Evolutionary conservation across 495 filamentous ascomycete species (phyloP).

Genomic region (Daldinia concentrica): DNA sequence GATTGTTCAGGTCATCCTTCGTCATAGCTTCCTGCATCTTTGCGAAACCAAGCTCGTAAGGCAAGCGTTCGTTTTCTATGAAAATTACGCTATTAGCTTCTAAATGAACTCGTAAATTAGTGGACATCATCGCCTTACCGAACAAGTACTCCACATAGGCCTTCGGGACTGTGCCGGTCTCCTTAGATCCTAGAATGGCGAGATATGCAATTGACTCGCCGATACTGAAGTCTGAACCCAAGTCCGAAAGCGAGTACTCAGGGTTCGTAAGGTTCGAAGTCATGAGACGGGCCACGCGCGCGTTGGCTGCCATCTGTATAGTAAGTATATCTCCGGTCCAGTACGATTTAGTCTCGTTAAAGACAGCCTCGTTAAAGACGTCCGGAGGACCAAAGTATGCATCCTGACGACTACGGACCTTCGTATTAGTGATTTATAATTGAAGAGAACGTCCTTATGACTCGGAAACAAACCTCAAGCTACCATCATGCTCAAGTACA

Average conservation of each 20-base stretch:
- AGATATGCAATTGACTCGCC: constrained; percentile 60
- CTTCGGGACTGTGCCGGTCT: constrained; percentile 49
- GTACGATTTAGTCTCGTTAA: constrained; percentile 55
- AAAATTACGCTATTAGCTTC: constrained; percentile 27
- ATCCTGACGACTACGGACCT: constrained; percentile 53
- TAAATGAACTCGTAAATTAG: neutral
- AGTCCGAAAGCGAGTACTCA: constrained; percentile 46
- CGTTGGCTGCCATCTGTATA: constrained; percentile 54
- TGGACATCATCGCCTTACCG: constrained; percentile 44
- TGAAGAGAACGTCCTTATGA: neutral
- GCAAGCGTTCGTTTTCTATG: constrained; percentile 59
- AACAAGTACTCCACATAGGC: constrained; percentile 58
- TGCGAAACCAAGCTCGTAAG: constrained; percentile 55
- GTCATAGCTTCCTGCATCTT: constrained; percentile 1
- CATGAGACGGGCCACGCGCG: constrained; percentile 54
- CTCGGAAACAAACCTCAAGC: constrained; percentile 53
- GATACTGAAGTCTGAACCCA: constrained; percentile 52
- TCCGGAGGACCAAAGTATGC: constrained; percentile 54
- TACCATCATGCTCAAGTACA: constrained; percentile 62
- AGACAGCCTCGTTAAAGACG: constrained; percentile 58
- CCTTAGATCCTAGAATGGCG: constrained; percentile 54
- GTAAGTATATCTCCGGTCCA: constrained; percentile 53
- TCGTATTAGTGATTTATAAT: constrained; percentile 2
- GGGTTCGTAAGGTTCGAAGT: constrained; percentile 59
- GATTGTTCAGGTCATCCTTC: neutral